Evolutionary conservation across 2,329 filamentous ascomycete genomes (phyloP).

Genomic region (Ophiostoma ulmi): DNA sequence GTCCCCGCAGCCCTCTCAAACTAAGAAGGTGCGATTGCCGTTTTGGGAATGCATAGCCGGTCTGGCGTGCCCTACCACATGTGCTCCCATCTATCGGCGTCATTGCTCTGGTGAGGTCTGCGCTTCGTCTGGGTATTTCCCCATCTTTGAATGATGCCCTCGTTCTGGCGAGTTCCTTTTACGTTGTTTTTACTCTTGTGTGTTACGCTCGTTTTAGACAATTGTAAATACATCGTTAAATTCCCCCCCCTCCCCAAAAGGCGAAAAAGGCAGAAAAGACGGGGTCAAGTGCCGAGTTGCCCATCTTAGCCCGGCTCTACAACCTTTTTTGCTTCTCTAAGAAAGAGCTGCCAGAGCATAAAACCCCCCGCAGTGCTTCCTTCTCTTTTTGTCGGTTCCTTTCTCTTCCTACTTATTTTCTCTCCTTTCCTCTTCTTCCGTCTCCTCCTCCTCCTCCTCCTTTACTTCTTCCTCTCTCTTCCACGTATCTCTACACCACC

Average conservation of each 20-base stretch:
- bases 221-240: neutral
- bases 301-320: neutral
- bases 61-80: conserved; percentile 12
- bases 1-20: conserved; percentile 4
- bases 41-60: conserved; percentile 25
- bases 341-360: neutral
- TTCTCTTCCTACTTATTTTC: neutral
- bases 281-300: conserved; percentile 4
- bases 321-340: neutral
- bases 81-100: conserved; percentile 5
- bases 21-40: conserved; percentile 17
- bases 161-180: neutral
- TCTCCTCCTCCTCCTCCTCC: neutral
- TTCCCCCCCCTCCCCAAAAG: neutral
- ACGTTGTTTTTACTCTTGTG: neutral
- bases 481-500: neutral
- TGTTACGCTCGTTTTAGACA: neutral
- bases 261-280: neutral
- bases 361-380: neutral
- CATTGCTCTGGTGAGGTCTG: neutral
- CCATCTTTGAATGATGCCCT: neutral
- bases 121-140: neutral
- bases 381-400: conserved; percentile 4
- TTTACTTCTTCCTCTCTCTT: conserved; percentile 8
- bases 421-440: neutral